Conservation (phyloP, 768 basidiomycete species). For the Pleurotus citrinopileatus region DNA sequence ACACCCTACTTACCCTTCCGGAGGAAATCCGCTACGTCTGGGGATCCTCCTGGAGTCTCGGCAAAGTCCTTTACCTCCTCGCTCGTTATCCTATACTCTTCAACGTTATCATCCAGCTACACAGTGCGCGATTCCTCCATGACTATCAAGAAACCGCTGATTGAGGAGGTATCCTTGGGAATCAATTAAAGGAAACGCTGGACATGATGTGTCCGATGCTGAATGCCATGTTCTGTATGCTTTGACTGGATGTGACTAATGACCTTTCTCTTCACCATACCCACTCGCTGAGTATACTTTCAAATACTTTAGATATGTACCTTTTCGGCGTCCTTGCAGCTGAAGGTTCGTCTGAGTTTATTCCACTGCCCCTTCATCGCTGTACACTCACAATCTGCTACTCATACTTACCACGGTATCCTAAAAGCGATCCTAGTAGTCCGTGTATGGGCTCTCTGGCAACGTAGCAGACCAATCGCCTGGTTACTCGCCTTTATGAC, state of each 20-base stretch:
- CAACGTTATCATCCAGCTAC: constrained; percentile 1
- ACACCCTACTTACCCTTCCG: neutral
- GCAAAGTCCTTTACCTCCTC: constrained; percentile 9
- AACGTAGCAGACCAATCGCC: neutral
- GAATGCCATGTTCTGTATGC: neutral
- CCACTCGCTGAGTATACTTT: neutral
- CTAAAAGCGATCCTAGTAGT: neutral
- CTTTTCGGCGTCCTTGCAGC: constrained; percentile 5
- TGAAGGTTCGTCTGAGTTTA: neutral
- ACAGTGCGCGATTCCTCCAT: neutral
- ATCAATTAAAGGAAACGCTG: neutral
- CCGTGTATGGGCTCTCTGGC: constrained; percentile 6
- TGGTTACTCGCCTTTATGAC: neutral
- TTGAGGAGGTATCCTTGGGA: neutral
- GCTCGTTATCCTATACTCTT: neutral
- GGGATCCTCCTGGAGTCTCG: constrained; percentile 3
- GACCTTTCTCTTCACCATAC: neutral
- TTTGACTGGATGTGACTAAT: neutral
- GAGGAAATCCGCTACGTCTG: constrained; percentile 5
- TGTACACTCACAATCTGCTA: no score
- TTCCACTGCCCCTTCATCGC: neutral
- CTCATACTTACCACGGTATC: no score
- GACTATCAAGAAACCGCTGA: neutral
- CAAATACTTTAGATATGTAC: constrained; percentile 1
- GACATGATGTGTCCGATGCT: neutral